Evolutionary conservation across 1,284 basidiomycete species (phyloP), one percentile per base, ranked within the genome.

Genomic region (Ceratobasidium sp.): DNA sequence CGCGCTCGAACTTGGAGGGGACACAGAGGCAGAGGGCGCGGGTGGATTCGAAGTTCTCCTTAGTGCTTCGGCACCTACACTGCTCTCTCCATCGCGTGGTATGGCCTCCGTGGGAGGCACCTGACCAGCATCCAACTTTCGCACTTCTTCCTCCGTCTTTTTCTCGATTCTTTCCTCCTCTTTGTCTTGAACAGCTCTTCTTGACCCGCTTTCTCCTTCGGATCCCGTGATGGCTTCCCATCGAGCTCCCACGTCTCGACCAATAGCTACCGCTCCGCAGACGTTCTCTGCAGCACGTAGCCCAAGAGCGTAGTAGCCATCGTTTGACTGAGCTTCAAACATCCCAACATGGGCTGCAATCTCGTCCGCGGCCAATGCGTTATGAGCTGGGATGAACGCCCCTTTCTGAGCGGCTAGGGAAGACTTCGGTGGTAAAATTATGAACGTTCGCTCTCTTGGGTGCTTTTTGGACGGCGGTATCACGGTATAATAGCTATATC

Each of bases 221-320:
- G 63, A 20, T 78, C 80, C 44, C 56, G 73, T 67, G 69, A 79
- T 26, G 56, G 64, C 61, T 44, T 64, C 51, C 80, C 78, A 55
- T 78, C 77, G 51, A 46, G 55, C 76, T 66, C 68, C 63, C 13
- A 26, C 79, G 79, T 55, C 84, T 83, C 9, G 73, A 28, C 63
- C 73, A 53, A 76, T 40, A 67, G 84, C 83, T 33, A 87, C 80
- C 26, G 84, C 80, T 70, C 82, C 83, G 5, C 82, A 82, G 9
- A 86, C 81, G 2, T 80, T 80, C 9, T 81, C 75, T 0, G 90
- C 91, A 0, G 90, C 90, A 66, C 89, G 86, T 56, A 96, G 85
- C 0, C 96, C 97, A 2, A 98, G 87, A 80, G 92, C 91, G 84
- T 97, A 97, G 85, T 97, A 98, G 23, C 94, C 94, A 81, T 97